Conservation (phyloP, 495 filamentous ascomycete genomes). For the Penicillium atrosanguineum region DNA sequence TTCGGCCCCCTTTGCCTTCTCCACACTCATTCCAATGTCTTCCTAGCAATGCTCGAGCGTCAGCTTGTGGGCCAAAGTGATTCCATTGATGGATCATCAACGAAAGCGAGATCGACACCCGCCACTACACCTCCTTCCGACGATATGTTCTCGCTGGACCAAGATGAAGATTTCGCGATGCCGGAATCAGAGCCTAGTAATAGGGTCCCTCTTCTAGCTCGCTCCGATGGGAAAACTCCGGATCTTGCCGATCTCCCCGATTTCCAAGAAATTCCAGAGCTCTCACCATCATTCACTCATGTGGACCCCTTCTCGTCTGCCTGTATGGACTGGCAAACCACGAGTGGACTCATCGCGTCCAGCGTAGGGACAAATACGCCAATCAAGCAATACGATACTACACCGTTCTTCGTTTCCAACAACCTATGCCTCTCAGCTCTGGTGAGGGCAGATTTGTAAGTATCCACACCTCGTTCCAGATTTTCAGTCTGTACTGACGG, state of each 20-base stretch:
- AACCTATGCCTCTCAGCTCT: conserved; percentile 22
- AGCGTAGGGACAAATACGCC: not conserved
- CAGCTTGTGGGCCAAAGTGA: not conserved
- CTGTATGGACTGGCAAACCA: not conserved
- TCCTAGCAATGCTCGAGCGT: conserved; percentile 7
- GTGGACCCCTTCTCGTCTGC: not conserved
- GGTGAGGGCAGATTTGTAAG: conserved; percentile 43
- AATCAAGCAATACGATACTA: conserved; percentile 3
- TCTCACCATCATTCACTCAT: not conserved
- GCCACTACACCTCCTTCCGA: not conserved
- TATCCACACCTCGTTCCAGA: not conserved
- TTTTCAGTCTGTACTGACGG: not conserved
- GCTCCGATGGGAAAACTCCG: not conserved
- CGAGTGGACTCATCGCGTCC: not conserved
- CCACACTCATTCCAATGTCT: not conserved
- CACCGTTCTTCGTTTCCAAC: not conserved
- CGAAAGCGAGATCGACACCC: not conserved
- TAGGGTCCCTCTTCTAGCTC: not conserved
- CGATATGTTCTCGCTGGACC: not conserved
- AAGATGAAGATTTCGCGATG: not conserved
- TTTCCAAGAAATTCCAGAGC: not conserved
- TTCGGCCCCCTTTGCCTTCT: not conserved
- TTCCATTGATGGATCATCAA: not conserved
- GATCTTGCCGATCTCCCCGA: not conserved
- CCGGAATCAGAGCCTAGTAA: not conserved